These are phyloP conservation scores for Cryptosporidium baileyi DNA, from an alignment of 169 alveolate species.

Conservation along the genomic window DNA sequence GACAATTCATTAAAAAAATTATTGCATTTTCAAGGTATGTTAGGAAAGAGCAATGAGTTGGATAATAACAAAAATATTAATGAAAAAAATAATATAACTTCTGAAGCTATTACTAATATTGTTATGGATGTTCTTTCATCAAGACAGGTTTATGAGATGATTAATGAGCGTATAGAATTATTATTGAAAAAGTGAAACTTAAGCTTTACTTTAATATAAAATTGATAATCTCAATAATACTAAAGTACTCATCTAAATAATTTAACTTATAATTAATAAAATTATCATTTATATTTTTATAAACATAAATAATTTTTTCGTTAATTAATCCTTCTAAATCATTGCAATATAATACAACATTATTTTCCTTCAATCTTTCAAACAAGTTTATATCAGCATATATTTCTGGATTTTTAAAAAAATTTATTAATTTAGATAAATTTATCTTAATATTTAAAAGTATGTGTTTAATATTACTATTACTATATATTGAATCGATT, in stretches of 20 bases:
- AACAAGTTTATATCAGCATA: neutral
- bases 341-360: neutral
- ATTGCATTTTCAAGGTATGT: constrained; percentile 44
- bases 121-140: constrained; percentile 57
- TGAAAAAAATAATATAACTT: constrained; percentile 25
- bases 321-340: neutral
- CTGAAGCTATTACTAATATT: constrained; percentile 29
- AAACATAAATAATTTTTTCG: neutral
- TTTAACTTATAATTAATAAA: constrained; percentile 6
- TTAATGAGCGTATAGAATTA: constrained; percentile 26
- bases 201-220: neutral
- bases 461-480: neutral
- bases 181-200: constrained; percentile 3
- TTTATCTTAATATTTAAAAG: neutral
- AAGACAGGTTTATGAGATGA: constrained; percentile 51
- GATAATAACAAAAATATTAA: neutral
- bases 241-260: neutral
- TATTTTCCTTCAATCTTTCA: neutral
- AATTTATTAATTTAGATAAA: neutral
- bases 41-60: constrained; percentile 10
- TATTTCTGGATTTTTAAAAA: neutral
- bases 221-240: constrained; percentile 4
- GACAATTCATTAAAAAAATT: constrained; percentile 4
- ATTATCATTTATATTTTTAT: neutral
- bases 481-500: neutral